Conservation (phyloP, 1,284 basidiomycete genomes). For the Moniliophthora roreri region DNA sequence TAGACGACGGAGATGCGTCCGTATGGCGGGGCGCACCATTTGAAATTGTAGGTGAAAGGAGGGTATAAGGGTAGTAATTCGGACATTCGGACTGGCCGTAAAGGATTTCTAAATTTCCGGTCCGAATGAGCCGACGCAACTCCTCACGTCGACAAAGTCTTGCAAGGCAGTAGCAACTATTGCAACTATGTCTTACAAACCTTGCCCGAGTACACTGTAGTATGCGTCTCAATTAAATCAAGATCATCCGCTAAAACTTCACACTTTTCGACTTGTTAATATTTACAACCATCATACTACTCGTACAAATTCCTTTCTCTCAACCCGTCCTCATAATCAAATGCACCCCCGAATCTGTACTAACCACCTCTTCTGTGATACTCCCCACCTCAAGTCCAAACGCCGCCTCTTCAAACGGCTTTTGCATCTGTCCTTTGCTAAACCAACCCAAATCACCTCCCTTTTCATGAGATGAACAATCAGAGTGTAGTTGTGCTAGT, state of each 20-base stretch:
- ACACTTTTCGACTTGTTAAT: too few species aligned
- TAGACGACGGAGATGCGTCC: not conserved
- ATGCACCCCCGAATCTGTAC: slow-evolving; percentile 96
- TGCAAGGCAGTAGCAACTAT: too few species aligned
- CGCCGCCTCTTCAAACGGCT: slow-evolving; percentile 93
- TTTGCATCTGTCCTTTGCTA: slow-evolving; percentile 91
- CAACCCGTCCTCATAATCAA: slow-evolving; percentile 88
- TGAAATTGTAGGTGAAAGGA: not conserved
- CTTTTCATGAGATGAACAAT: slow-evolving; percentile 83
- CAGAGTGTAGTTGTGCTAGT: slow-evolving; percentile 76
- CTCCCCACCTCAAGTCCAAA: slow-evolving; percentile 81
- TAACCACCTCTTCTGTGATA: slow-evolving; percentile 85
- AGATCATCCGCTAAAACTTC: too few species aligned
- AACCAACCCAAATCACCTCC: slow-evolving; percentile 90
- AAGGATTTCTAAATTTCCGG: too few species aligned
- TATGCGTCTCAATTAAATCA: too few species aligned
- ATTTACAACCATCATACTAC: too few species aligned
- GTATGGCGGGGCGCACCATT: not conserved
- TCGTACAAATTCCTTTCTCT: too few species aligned
- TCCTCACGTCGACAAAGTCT: too few species aligned
- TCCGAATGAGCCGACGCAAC: too few species aligned
- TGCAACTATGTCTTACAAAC: too few species aligned
- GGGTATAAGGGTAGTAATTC: not conserved
- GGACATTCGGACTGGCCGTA: not conserved
- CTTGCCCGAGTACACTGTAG: too few species aligned